Evolutionary conservation across 1,284 basidiomycete genomes (phyloP), one percentile per base, ranked within the genome.

Genomic region (Trametes pubescens): DNA sequence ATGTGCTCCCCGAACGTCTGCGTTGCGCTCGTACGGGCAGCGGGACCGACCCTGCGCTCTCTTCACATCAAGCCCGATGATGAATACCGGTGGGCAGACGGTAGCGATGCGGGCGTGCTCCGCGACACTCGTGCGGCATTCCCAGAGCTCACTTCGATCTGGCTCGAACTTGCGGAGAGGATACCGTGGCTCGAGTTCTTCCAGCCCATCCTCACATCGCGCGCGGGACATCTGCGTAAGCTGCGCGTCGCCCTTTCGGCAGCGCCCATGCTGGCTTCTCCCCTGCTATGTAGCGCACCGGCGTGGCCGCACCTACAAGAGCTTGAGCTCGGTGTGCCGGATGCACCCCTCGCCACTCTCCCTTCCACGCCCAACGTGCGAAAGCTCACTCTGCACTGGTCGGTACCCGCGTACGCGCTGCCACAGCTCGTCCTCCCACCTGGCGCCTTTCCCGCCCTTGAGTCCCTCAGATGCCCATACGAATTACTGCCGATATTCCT

Each of bases 1-100:
- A 11, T 38, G 11, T 13, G 35, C 18, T n/a, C 24, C 10, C 37
- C 57, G 4, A 21, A 26, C 4, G 11, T 58, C 34, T 58, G 24
- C 10, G 16, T 18, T 0, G 57, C 47, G 26, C 57, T 58, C 16
- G 46, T 18, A 24, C 34, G 56, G 14, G 44, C 43, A 10, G 21
- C 55, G 3, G 46, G 34, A 9, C 22, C 37, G 26, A 51, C 57
- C 16, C 37, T 57, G 22, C 56, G 46, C 22, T 38, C 56, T 11
- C 44, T 57, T 16, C 6, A 26, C 6, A 18, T 49, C 34, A 1
- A 18, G 22, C 2, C 32, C 11, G 46, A 37, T 4, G 14, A 24
- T 3, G 3, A 10, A 13, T 11, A 4, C 3, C 18, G 47, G 47
- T 26, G 22, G 24, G n/a, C 10, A 3, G 22, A 26, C 34, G 32